Base-by-base conservation (phyloP, 257 asterid species). In the Petunia secreta region DNA sequence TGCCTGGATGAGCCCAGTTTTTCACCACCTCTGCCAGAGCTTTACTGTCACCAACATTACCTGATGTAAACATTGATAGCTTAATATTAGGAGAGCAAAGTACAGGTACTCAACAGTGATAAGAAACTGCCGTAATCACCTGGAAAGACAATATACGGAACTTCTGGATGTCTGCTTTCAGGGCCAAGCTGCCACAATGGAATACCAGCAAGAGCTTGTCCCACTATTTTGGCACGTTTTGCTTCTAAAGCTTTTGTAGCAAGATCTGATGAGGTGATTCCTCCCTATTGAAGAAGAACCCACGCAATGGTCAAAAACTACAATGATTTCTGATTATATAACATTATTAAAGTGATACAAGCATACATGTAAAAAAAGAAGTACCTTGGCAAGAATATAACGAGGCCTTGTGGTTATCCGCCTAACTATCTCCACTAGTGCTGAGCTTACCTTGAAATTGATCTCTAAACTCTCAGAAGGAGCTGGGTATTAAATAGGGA, bases 171-270 rank as follows among this genome's bases (percentile, higher is more conserved):
- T 85, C 88, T 89, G 96, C 99, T 95, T 89, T 95, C 99, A 55
- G 95, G 91, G 69, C 99, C 97, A 63, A 95, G 90, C 89, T 91
- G 95, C 99, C 98, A 95, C 84, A 95, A 87, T 48, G 99, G 99
- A 80, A 95, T 91, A 69, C 99, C 99, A 81, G 97, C 92, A 80
- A 95, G 81, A 82, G 99, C 99, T 85, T 95, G 99, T 75, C 99
- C 99, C 34, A 93, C 90, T 81, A 95, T 77, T 87, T 90, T 91
- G 82, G 99, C 99, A 84, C 91, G 91, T 85, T 87, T 95, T 68
- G 95, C 99, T 84, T 87, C 97, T 80, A 95, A 87, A 75, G 98
- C 98, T 86, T 93, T 93, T 80, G 99, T 95, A 34, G 98, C 99
- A 79, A 95, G 90, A 86, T 95, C 99, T 53, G 99, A 95, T 75